These are phyloP conservation scores for Capsicum chinense DNA, from an alignment of 257 asterid species.

Conservation along the genomic window DNA sequence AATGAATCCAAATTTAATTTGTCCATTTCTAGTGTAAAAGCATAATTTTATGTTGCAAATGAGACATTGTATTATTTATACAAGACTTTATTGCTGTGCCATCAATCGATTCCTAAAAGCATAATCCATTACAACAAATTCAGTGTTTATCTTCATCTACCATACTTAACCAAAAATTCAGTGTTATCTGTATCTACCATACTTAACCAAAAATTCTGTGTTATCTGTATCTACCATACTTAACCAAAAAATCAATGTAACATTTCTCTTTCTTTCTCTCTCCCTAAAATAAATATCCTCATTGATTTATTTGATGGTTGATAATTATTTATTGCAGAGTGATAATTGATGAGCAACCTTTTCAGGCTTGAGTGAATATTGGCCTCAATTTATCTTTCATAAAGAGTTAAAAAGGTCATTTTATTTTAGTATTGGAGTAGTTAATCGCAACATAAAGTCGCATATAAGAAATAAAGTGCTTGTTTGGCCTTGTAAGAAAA, in stretches of 20 bases:
- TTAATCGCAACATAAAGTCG: neutral
- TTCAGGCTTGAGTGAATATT: neutral
- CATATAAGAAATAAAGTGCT: neutral
- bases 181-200: neutral
- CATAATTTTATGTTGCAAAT: constrained; percentile 4
- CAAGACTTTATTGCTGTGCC: neutral
- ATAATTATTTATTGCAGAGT: constrained; percentile 14
- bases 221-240: neutral
- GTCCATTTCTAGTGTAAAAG: neutral
- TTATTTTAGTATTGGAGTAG: neutral
- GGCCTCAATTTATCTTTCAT: neutral
- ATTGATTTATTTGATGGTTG: neutral
- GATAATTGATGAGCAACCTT: neutral
- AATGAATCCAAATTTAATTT: neutral
- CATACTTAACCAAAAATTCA: neutral
- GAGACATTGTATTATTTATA: neutral
- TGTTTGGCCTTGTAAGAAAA: neutral
- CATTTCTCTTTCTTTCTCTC: constrained; percentile 4
- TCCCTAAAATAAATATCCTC: neutral
- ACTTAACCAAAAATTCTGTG: neutral
- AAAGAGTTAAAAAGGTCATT: neutral
- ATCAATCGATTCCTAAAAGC: neutral
- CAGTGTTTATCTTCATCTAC: neutral
- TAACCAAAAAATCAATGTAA: neutral
- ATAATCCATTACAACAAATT: neutral